Base-by-base conservation (phyloP, 139 green algal species). In the Coelastrella sp. region DNA sequence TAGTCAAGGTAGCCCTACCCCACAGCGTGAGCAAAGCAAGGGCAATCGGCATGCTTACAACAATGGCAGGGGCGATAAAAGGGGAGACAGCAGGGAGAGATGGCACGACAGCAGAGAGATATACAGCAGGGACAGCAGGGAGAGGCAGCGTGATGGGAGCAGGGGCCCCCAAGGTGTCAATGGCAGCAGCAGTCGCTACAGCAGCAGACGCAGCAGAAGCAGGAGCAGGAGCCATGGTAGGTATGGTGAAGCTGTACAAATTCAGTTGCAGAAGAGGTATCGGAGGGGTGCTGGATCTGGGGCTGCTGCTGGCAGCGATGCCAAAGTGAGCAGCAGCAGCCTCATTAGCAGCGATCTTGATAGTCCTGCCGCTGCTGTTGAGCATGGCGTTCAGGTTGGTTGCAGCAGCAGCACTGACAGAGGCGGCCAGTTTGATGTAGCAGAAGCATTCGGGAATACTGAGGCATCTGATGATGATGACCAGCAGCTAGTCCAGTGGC, bases 401-500 rank as follows among this genome's bases (percentile, higher is more conserved):
- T 25, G 49, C 56, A 70, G 85, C 58, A 75, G 75, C 56, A 84
- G 74, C 75, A 63, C 74, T 17, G 72, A 49, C 12, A 58, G 15
- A 7, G 58, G 68, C n/a, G 58, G 68, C n/a, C 49, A 3, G 25
- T 22, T 19, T 84, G 85, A 63, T 35, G 35, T 9, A 27, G 58
- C 14, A 88, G 35, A 14, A 35, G 57, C 7, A 19, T 60, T 4
- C 8, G 6, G 61, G 49, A 24, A 19, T 78, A 61, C 61, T 19
- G 61, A 49, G 24, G 57, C 8, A 12, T 61, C 12, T 72, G 79
- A 19, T 85, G 57, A 35, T 12, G 60, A 70, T 8, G 75, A 89
- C 68, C 57, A 74, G 68, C 25, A 78, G 80, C 61, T 86, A 3
- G 8, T 85, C 20, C 57, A 83, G 25, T 84, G 78, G 81, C 82